Evolutionary conservation across 2,329 filamentous ascomycete species (phyloP).

Genomic region (Phaeosphaeriaceae sp.): DNA sequence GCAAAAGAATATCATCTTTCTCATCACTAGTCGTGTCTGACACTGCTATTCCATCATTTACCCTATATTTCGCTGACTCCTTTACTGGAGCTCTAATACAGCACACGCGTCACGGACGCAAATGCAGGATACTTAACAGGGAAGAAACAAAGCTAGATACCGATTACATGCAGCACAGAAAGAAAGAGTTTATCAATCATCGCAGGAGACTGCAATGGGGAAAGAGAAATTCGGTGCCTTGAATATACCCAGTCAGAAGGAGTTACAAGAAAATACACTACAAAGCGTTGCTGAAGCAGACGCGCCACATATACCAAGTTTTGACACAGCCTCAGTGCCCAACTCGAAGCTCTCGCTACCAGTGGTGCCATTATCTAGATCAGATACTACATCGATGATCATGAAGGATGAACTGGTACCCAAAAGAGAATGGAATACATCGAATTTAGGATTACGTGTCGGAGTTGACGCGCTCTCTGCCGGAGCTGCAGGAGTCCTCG

Average conservation of each 20-base stretch:
- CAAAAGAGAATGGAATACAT: conserved; percentile 70
- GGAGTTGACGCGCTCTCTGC: conserved; percentile 73
- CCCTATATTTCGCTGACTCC: not conserved
- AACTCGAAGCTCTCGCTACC: conserved; percentile 11
- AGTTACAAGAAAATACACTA: not conserved
- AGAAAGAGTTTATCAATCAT: conserved; percentile 33
- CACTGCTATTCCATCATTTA: too few species aligned
- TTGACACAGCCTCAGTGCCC: conserved; percentile 2
- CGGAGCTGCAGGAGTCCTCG: conserved; percentile 72
- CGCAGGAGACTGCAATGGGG: conserved; percentile 42
- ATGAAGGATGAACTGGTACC: conserved; percentile 1
- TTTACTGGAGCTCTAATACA: not conserved
- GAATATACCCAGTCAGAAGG: conserved; percentile 6
- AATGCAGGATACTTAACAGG: too few species aligned
- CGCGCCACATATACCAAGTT: conserved; percentile 1
- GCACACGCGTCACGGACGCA: not conserved
- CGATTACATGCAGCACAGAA: conserved; percentile 39
- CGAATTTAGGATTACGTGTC: conserved; percentile 70
- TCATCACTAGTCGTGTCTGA: too few species aligned
- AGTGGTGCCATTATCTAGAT: not conserved
- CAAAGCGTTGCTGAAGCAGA: not conserved
- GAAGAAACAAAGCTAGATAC: too few species aligned
- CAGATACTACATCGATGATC: not conserved
- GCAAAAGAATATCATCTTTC: conserved; percentile 4
- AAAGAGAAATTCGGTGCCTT: conserved; percentile 18